Evolutionary conservation across 768 basidiomycete species (phyloP).

Genomic region (Harrya chromipes): DNA sequence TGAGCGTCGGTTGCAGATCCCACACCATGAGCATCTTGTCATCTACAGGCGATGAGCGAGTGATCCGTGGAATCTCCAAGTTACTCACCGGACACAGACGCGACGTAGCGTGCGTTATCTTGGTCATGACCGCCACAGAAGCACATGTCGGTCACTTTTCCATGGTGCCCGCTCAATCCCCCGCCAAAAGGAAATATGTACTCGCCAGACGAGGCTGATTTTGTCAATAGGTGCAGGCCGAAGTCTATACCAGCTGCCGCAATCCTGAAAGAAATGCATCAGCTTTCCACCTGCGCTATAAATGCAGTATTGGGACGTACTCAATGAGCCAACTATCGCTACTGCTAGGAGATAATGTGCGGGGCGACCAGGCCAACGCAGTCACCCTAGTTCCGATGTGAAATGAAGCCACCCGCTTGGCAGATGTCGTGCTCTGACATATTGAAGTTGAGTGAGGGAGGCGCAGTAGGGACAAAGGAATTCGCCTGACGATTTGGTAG

Average conservation of each 20-base stretch:
- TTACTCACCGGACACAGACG: slow-evolving; percentile 68
- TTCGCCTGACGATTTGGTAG: slow-evolving; percentile 54
- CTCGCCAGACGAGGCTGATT: slow-evolving; percentile 45
- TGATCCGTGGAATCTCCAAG: not conserved
- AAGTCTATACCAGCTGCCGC: slow-evolving; percentile 66
- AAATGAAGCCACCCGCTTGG: slow-evolving; percentile 61
- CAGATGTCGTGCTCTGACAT: slow-evolving; percentile 41
- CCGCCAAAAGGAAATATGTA: slow-evolving; percentile 71
- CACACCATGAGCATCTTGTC: slow-evolving; percentile 86
- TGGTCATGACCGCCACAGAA: slow-evolving; percentile 75
- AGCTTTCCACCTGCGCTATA: slow-evolving; percentile 3
- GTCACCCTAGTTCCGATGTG: slow-evolving; percentile 69
- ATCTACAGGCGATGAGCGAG: slow-evolving; percentile 39
- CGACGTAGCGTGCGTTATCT: slow-evolving; percentile 70
- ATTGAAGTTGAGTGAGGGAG: slow-evolving; percentile 7
- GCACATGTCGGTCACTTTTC: slow-evolving; percentile 70
- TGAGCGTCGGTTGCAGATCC: slow-evolving; percentile 66
- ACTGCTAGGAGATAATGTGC: slow-evolving; percentile 60
- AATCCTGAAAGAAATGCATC: slow-evolving; percentile 44
- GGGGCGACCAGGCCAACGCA: slow-evolving; percentile 76
- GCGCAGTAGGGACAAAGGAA: slow-evolving; percentile 1
- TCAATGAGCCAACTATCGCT: slow-evolving; percentile 70
- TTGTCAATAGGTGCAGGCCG: slow-evolving; percentile 67
- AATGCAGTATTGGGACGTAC: slow-evolving; percentile 38
- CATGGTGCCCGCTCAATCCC: slow-evolving; percentile 78